These are phyloP conservation scores for Termitomyces sp. DNA, from an alignment of 768 basidiomycete species.

Conservation along the genomic window DNA sequence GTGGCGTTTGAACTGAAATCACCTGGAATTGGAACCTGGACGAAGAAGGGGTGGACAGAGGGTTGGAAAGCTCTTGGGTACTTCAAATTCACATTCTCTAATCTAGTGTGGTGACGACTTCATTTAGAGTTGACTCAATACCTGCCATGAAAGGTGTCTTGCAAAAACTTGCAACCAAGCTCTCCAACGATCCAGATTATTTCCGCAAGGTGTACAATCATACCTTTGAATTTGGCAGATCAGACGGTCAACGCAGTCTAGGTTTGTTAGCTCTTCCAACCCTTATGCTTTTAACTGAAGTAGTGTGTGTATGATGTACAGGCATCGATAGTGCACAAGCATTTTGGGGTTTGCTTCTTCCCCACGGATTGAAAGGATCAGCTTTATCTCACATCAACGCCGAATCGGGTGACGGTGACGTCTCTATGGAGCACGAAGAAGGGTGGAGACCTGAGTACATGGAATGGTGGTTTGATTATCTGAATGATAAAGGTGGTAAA, in stretches of 20 bases:
- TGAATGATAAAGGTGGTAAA: constrained; percentile 57
- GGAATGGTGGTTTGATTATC: constrained; percentile 76
- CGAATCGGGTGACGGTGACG: constrained; percentile 37
- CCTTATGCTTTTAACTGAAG: background rate
- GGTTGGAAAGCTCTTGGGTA: constrained; percentile 77
- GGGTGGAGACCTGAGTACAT: constrained; percentile 64
- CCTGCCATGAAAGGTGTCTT: constrained; percentile 53
- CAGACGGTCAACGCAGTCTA: constrained; percentile 75
- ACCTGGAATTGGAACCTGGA: constrained; percentile 68
- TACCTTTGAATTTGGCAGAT: constrained; percentile 75
- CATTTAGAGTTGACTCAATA: constrained; percentile 59
- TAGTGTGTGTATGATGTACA: constrained; percentile 18
- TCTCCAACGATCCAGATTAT: constrained; percentile 60
- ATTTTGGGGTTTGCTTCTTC: constrained; percentile 75
- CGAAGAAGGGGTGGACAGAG: constrained; percentile 64
- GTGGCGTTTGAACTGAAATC: constrained; percentile 80
- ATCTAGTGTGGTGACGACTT: background rate
- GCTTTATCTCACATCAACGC: constrained; percentile 43
- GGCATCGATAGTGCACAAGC: constrained; percentile 66
- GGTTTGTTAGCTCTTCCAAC: constrained; percentile 34
- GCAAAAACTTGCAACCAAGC: constrained; percentile 46
- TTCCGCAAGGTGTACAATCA: constrained; percentile 75
- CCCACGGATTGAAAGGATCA: constrained; percentile 61
- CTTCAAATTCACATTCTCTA: constrained; percentile 2
- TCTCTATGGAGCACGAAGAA: constrained; percentile 38